These are phyloP conservation scores for Boletus tylopilopsis DNA, from an alignment of 768 basidiomycete genomes.

Conservation along the genomic window DNA sequence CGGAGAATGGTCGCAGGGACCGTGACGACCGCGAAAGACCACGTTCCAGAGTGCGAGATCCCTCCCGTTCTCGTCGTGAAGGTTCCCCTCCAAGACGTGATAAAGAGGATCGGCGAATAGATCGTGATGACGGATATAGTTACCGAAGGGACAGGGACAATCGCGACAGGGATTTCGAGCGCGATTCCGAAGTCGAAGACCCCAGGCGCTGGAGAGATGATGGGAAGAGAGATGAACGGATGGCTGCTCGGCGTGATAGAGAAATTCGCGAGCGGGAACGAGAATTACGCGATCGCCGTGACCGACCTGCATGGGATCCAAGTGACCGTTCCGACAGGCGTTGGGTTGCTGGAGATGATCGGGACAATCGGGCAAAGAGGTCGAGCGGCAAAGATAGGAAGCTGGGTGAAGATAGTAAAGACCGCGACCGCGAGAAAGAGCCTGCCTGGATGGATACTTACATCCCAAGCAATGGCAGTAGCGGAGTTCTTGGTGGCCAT, in stretches of 20 bases:
- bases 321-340: constrained; percentile 44
- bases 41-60: constrained; percentile 60
- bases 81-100: constrained; percentile 52
- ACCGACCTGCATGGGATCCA: constrained; percentile 47
- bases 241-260: constrained; percentile 58
- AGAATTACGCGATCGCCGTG: constrained; percentile 41
- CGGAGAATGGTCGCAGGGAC: constrained; percentile 53
- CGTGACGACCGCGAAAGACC: constrained; percentile 61
- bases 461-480: constrained; percentile 54
- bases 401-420: constrained; percentile 42
- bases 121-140: constrained; percentile 28
- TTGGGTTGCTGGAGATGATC: constrained; percentile 65
- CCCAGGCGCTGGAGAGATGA: constrained; percentile 79
- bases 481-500: constrained; percentile 64
- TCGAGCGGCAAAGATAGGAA: constrained; percentile 57
- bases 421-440: constrained; percentile 70
- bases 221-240: constrained; percentile 73
- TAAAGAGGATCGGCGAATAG: constrained; percentile 35
- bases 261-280: constrained; percentile 40
- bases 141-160: constrained; percentile 34
- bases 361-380: constrained; percentile 62
- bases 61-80: constrained; percentile 60
- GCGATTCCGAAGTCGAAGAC: constrained; percentile 59
- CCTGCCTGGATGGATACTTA: constrained; percentile 94
- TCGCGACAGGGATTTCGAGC: constrained; percentile 40